Conservation (phyloP, 306 rosid genomes). For the Sesbania bispinosa region DNA sequence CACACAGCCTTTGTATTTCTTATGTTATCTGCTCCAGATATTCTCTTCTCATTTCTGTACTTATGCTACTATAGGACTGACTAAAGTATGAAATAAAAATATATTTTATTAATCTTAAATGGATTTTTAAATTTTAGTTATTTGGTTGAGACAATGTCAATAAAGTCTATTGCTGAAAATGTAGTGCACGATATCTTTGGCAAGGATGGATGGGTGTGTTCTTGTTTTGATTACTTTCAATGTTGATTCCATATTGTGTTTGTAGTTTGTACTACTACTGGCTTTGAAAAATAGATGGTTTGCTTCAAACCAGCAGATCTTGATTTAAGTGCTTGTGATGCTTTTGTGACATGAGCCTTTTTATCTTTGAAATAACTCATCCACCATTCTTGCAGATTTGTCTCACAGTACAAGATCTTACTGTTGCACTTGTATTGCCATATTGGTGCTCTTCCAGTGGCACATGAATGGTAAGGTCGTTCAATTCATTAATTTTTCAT, state of each 20-base stretch:
- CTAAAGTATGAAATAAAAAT: neutral
- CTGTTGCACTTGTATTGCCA: constrained; percentile 78
- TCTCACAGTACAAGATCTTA: constrained; percentile 73
- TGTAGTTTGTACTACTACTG: neutral
- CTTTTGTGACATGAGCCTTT: neutral
- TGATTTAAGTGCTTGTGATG: neutral
- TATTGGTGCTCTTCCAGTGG: constrained; percentile 73
- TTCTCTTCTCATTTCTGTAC: neutral
- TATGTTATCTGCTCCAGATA: neutral
- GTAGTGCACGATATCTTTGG: neutral
- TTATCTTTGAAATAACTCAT: constrained; percentile 17
- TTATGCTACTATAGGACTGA: neutral
- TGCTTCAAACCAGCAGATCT: constrained; percentile 6
- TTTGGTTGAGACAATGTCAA: neutral
- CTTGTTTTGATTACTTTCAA: neutral
- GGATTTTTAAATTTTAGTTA: constrained; percentile 9
- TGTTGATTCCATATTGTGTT: neutral
- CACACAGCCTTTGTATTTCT: neutral
- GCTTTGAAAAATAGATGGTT: constrained; percentile 3
- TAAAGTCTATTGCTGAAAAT: neutral
- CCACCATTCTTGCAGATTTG: constrained; percentile 46
- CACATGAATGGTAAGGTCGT: constrained; percentile 72
- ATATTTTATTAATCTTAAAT: neutral
- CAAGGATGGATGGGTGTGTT: neutral
- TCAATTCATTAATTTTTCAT: neutral